Evolutionary conservation across 2,329 filamentous ascomycete genomes (phyloP).

Genomic region (Didymella exigua): DNA sequence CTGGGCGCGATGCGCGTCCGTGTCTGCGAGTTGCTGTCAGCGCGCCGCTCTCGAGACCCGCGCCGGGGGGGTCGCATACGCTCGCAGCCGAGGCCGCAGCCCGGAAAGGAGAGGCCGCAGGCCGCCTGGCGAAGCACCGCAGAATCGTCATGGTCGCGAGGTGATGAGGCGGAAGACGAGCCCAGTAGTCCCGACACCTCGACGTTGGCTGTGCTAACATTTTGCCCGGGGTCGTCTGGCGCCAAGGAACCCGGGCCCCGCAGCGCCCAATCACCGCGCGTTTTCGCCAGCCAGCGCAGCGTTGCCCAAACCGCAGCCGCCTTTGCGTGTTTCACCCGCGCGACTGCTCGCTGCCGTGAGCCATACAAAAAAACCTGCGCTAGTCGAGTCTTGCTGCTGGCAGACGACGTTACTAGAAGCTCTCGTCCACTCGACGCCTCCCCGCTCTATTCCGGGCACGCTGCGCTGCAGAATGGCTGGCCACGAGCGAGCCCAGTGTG

Average conservation of each 20-base stretch:
- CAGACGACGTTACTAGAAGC: conserved; percentile 6
- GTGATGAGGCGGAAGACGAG: background rate
- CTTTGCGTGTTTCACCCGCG: conserved; percentile 39
- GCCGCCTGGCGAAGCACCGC: conserved; percentile 41
- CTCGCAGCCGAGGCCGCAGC: conserved; percentile 28
- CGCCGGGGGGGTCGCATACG: conserved; percentile 23
- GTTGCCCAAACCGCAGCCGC: conserved; percentile 38
- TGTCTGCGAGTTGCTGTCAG: conserved; percentile 27
- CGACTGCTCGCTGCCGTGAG: conserved; percentile 30
- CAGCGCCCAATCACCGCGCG: conserved; percentile 42
- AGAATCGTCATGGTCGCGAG: conserved; percentile 40
- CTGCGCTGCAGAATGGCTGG: conserved; percentile 21
- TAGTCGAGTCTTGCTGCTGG: background rate
- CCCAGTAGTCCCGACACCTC: background rate
- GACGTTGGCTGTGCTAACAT: conserved; percentile 12
- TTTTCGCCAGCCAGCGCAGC: conserved; percentile 16
- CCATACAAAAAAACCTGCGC: conserved; percentile 29
- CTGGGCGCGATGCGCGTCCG: background rate
- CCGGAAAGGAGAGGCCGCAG: conserved; percentile 26
- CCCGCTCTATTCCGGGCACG: conserved; percentile 28
- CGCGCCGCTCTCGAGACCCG: conserved; percentile 19
- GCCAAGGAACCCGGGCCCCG: too few relatives aligned
- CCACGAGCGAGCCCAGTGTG: conserved; percentile 14
- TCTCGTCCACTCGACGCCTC: conserved; percentile 44
- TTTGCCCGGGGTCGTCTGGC: conserved; percentile 4